Evolutionary conservation across 192 early-diverging fungal genomes (phyloP).

Genomic region (Radiomyces spectabilis): DNA sequence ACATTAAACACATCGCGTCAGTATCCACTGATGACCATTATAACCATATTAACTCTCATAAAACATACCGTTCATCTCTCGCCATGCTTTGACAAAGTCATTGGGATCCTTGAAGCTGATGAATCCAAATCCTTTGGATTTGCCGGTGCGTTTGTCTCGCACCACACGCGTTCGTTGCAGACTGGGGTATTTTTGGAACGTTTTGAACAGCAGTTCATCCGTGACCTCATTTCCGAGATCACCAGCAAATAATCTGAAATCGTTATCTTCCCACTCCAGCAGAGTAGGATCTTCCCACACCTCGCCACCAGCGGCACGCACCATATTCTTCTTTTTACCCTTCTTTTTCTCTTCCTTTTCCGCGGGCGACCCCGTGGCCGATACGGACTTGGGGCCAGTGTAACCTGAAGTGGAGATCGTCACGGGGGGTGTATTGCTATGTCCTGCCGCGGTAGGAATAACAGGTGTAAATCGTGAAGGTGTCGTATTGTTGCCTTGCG

Average conservation of each 20-base stretch:
- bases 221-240: slow-evolving; percentile 93
- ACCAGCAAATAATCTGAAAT: slow-evolving; percentile 90
- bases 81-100: slow-evolving; percentile 90
- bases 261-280: slow-evolving; percentile 82
- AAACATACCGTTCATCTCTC: slow-evolving; percentile 91
- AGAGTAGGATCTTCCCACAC: slow-evolving; percentile 89
- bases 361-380: too few species aligned
- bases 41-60: too few species aligned
- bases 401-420: too few species aligned
- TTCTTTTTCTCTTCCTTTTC: slow-evolving; percentile 32
- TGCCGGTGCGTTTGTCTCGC: slow-evolving; percentile 74
- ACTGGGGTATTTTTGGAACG: slow-evolving; percentile 82
- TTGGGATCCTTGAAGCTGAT: slow-evolving; percentile 85
- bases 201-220: slow-evolving; percentile 67
- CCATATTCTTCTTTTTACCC: slow-evolving; percentile 53
- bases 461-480: too few species aligned
- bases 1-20: too few species aligned
- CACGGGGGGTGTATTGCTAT: too few species aligned
- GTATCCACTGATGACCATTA: too few species aligned
- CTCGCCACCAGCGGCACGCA: slow-evolving; percentile 85
- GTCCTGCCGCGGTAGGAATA: too few species aligned
- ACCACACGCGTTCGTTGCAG: slow-evolving; percentile 80
- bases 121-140: slow-evolving; percentile 92
- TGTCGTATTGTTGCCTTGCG: too few species aligned
- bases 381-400: too few species aligned